These are phyloP conservation scores for Lachancea waltii DNA, from an alignment of 805 yeast species.

Conservation along the genomic window DNA sequence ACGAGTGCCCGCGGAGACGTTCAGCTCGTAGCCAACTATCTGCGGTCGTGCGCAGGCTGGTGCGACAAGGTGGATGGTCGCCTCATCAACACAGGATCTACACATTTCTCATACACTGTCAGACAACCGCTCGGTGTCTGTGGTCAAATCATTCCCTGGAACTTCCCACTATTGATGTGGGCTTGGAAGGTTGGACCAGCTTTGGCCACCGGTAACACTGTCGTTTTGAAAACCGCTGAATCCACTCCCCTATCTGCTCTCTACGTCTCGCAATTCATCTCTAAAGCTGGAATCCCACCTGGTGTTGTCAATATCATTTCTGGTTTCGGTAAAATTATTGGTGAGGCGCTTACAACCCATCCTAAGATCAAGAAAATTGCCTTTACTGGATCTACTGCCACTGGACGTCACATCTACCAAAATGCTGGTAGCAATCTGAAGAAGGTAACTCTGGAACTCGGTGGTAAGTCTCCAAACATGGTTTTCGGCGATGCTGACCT, in stretches of 20 bases:
- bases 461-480: constrained; percentile 93
- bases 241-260: constrained; percentile 87
- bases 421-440: constrained; percentile 77
- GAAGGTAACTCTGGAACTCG: constrained; percentile 89
- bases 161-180: constrained; percentile 90
- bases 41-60: constrained; percentile 86
- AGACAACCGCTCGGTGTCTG: constrained; percentile 93
- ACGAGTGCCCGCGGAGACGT: constrained; percentile 69
- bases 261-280: constrained; percentile 58
- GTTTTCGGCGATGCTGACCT: constrained; percentile 82
- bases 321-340: constrained; percentile 82
- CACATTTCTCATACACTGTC: constrained; percentile 71
- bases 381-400: constrained; percentile 90
- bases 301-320: constrained; percentile 86
- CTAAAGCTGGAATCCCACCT: constrained; percentile 83
- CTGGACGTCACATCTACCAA: constrained; percentile 78
- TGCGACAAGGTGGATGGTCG: constrained; percentile 83
- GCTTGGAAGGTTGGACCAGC: constrained; percentile 95
- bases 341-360: constrained; percentile 73
- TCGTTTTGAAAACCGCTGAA: constrained; percentile 87
- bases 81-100: constrained; percentile 63
- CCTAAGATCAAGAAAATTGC: constrained; percentile 83
- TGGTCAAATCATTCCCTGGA: constrained; percentile 96
- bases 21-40: constrained; percentile 55
- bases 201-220: constrained; percentile 81